Conservation (phyloP, 768 basidiomycete genomes). For the Candolleomyces aberdarensis region DNA sequence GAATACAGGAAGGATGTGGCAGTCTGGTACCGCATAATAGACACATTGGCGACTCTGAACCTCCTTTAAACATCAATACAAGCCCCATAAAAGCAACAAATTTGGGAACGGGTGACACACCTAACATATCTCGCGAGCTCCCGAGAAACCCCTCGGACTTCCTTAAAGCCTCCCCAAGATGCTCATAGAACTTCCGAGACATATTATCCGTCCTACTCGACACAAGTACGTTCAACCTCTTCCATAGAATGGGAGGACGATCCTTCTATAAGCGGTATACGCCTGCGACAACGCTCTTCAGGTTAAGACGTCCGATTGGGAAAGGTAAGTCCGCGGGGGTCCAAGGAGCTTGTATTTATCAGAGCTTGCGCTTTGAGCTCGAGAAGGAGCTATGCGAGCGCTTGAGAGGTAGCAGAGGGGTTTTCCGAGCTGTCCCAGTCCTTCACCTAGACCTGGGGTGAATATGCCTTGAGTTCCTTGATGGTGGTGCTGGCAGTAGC, state of each 20-base stretch:
- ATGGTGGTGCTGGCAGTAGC: too few species aligned
- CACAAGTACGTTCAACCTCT: slow-evolving; percentile 27
- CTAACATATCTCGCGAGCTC: background rate
- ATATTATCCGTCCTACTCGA: background rate
- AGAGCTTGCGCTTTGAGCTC: too few species aligned
- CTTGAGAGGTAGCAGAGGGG: too few species aligned
- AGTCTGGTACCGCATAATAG: slow-evolving; percentile 26
- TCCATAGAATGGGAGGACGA: slow-evolving; percentile 29
- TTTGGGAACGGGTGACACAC: background rate
- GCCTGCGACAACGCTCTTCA: slow-evolving; percentile 31
- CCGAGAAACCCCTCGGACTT: slow-evolving; percentile 4
- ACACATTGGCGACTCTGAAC: slow-evolving; percentile 23
- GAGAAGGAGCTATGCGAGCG: too few species aligned
- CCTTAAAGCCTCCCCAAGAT: slow-evolving; percentile 3
- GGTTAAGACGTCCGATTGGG: slow-evolving; percentile 23
- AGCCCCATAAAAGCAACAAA: background rate
- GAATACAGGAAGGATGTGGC: slow-evolving; percentile 20
- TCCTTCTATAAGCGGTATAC: slow-evolving; percentile 20
- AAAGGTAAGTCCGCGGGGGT: slow-evolving; percentile 17
- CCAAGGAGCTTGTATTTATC: background rate
- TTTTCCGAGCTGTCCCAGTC: too few species aligned
- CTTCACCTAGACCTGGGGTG: too few species aligned
- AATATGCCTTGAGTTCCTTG: too few species aligned
- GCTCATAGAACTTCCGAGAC: background rate
- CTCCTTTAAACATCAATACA: background rate